Evolutionary conservation across 78 protist species (phyloP).

Genomic region (Tieghemostelium lacteum): DNA sequence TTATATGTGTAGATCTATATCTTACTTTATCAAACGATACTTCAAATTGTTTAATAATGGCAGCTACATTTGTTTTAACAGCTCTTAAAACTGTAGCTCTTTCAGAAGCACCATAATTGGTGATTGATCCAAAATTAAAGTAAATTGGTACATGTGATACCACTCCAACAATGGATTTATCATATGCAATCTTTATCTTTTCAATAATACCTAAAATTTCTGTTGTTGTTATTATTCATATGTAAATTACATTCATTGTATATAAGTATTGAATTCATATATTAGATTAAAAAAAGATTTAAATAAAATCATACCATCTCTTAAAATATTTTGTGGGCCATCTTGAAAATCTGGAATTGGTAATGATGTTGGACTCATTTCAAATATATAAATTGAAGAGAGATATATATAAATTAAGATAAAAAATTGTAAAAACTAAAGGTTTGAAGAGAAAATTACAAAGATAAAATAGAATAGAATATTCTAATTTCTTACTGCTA

Average conservation of each 20-base stretch:
- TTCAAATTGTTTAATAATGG: conserved; percentile 44
- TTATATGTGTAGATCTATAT: background rate
- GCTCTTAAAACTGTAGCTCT: conserved; percentile 9
- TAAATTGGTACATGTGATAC: conserved; percentile 33
- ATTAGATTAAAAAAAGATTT: background rate
- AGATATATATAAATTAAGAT: no score
- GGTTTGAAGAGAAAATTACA: no score
- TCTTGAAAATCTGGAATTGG: conserved; percentile 62
- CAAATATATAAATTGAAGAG: background rate
- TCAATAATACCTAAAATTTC: conserved; percentile 60
- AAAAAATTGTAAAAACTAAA: no score
- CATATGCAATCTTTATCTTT: conserved; percentile 45
- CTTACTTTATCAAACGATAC: conserved; percentile 53
- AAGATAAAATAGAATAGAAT: no score
- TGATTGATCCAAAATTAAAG: conserved; percentile 44
- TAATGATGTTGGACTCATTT: conserved; percentile 63
- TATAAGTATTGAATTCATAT: background rate
- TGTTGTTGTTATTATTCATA: background rate
- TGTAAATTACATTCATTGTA: background rate
- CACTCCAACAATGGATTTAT: conserved; percentile 48
- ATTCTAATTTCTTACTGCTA: no score
- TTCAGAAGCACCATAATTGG: conserved; percentile 14
- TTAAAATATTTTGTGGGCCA: conserved; percentile 18
- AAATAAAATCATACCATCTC: conserved; percentile 38
- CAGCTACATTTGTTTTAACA: conserved; percentile 27